A percentile compares a stretch with the other conserved stretches of the same genome.
phyloP scores from a whole-genome alignment of 495 filamentous ascomycete species.

The Aspergillus hancockii region DNA sequence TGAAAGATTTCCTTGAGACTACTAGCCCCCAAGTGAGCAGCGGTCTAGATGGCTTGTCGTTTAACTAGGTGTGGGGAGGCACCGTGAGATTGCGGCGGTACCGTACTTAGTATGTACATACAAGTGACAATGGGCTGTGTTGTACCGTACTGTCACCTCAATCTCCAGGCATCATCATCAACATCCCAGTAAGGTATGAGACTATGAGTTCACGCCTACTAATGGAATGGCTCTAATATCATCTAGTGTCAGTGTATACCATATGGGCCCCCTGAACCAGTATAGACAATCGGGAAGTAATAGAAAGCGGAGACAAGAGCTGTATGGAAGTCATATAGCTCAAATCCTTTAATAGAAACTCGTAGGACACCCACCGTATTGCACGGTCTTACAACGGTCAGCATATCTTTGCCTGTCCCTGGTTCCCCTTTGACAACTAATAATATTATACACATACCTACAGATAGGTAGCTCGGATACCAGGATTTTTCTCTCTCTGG shows the following conservation, averaged over 20 bases:
- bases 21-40: slow-evolving; percentile 6
- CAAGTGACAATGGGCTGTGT: not conserved
- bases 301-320: not conserved
- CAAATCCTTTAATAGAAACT: not conserved
- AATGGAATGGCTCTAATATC: not conserved
- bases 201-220: not conserved
- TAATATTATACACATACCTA: no score
- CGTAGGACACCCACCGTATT: not conserved
- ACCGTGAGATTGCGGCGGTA: slow-evolving; percentile 3
- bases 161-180: no score
- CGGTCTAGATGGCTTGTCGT: slow-evolving; percentile 26
- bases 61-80: slow-evolving; percentile 11
- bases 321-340: not conserved
- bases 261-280: not conserved
- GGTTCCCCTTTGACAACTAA: no score
- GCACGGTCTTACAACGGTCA: no score
- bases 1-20: slow-evolving; percentile 1
- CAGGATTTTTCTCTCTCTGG: no score
- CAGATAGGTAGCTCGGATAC: no score
- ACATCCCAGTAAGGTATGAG: not conserved
- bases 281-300: not conserved
- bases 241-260: no score
- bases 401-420: no score
- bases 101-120: not conserved
- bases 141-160: not conserved